These are phyloP conservation scores for Bryoerythrophyllum caledonicum DNA, from an alignment of 225 moss, liverwort and hornwort genomes.

Conservation along the genomic window DNA sequence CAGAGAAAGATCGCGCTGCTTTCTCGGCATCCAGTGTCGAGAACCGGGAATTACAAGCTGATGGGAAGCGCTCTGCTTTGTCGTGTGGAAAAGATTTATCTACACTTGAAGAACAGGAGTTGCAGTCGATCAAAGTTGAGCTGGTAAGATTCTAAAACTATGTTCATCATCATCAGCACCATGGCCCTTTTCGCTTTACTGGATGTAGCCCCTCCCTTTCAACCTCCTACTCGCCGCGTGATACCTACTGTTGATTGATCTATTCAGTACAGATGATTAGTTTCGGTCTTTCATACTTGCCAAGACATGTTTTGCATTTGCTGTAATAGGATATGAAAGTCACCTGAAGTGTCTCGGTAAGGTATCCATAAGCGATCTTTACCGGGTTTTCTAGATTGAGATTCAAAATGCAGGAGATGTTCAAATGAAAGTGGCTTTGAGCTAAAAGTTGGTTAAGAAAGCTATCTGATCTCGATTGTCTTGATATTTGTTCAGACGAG, in stretches of 20 bases:
- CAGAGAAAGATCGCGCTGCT: constrained; percentile 52
- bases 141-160: constrained; percentile 36
- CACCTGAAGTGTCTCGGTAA: constrained; percentile 12
- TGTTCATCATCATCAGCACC: background rate
- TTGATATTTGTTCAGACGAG: constrained; percentile 41
- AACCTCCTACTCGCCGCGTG: background rate
- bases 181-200: background rate
- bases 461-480: background rate
- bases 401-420: background rate
- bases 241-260: background rate
- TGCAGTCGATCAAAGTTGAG: constrained; percentile 55
- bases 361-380: background rate
- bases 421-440: background rate
- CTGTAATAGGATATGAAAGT: background rate
- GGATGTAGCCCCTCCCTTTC: background rate
- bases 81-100: constrained; percentile 22
- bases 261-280: background rate
- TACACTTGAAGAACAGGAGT: constrained; percentile 42
- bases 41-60: constrained; percentile 39
- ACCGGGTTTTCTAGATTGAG: background rate
- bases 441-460: background rate
- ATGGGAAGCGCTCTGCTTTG: constrained; percentile 31
- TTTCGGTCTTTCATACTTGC: background rate
- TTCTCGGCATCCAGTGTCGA: constrained; percentile 25
- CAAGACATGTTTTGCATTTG: constrained; percentile 12